These are phyloP conservation scores for Saccharomycopsis phalli DNA, from an alignment of 1,139 yeast species.

Conservation along the genomic window DNA sequence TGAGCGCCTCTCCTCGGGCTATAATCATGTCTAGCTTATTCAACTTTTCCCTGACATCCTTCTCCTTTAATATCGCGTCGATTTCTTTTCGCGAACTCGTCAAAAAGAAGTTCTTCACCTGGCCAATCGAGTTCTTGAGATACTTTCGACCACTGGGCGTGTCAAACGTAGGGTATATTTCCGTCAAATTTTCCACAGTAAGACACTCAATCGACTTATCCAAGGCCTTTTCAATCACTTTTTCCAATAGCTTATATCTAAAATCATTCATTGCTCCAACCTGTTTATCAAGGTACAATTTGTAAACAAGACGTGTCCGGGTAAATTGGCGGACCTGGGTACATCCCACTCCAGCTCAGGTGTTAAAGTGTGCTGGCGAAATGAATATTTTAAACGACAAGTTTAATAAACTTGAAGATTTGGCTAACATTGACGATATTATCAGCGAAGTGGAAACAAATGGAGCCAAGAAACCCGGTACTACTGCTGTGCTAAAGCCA, in stretches of 20 bases:
- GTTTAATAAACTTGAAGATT: constrained; percentile 15
- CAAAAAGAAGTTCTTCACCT: constrained; percentile 17
- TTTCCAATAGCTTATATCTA: constrained; percentile 15
- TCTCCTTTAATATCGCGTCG: constrained; percentile 14
- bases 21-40: constrained; percentile 13
- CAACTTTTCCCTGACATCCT: constrained; percentile 12
- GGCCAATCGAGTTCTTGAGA: constrained; percentile 15
- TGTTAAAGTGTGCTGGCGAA: background rate
- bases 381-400: constrained; percentile 18
- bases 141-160: constrained; percentile 13
- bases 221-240: constrained; percentile 19
- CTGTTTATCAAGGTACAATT: background rate
- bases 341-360: background rate
- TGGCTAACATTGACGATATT: constrained; percentile 14
- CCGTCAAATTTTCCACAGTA: constrained; percentile 9
- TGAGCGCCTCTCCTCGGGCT: constrained; percentile 8
- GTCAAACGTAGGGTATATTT: constrained; percentile 17
- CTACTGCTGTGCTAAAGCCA: constrained; percentile 1
- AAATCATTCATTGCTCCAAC: background rate
- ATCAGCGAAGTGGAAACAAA: constrained; percentile 9
- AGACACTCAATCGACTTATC: constrained; percentile 16
- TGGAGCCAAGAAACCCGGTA: background rate
- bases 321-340: too few species aligned
- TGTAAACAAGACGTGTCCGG: too few species aligned
- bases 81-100: constrained; percentile 16